These are phyloP conservation scores for Apostasia ramifera DNA, from an alignment of 106 monocot genomes.

Conservation along the genomic window DNA sequence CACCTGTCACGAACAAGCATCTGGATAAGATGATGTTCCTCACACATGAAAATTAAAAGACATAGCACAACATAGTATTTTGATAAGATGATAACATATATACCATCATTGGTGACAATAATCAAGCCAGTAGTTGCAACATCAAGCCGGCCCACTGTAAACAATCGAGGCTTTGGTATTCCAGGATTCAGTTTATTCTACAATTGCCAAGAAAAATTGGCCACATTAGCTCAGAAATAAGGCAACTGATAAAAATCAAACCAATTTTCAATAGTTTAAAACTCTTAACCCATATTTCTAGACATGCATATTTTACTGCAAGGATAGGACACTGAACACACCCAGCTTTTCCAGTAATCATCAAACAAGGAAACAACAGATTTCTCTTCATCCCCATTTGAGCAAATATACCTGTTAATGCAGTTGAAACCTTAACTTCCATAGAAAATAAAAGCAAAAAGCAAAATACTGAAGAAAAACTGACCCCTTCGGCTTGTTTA, in stretches of 20 bases:
- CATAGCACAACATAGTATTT: not conserved
- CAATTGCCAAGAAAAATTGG: not conserved
- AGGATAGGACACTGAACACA: constrained; percentile 24
- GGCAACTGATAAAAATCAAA: not conserved
- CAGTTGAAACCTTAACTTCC: not conserved
- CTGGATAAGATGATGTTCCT: not conserved
- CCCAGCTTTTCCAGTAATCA: constrained; percentile 86
- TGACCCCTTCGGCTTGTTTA: constrained; percentile 98
- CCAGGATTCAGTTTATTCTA: constrained; percentile 77
- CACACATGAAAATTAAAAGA: not conserved
- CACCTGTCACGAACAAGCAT: constrained; percentile 37
- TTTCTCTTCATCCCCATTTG: constrained; percentile 72
- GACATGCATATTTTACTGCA: not conserved
- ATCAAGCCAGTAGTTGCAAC: constrained; percentile 95
- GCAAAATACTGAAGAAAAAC: not conserved
- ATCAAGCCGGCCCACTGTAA: constrained; percentile 97
- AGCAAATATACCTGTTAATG: constrained; percentile 81
- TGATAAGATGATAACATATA: not conserved
- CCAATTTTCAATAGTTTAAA: too few relatives aligned
- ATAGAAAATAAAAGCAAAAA: constrained; percentile 2
- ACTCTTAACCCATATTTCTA: not conserved
- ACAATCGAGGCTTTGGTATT: constrained; percentile 74
- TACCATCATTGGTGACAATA: constrained; percentile 98
- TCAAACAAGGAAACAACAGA: constrained; percentile 82
- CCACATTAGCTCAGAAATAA: not conserved